These are phyloP conservation scores for Endotrypanum monterogeii DNA, from an alignment of 208 protist species.

Conservation along the genomic window DNA sequence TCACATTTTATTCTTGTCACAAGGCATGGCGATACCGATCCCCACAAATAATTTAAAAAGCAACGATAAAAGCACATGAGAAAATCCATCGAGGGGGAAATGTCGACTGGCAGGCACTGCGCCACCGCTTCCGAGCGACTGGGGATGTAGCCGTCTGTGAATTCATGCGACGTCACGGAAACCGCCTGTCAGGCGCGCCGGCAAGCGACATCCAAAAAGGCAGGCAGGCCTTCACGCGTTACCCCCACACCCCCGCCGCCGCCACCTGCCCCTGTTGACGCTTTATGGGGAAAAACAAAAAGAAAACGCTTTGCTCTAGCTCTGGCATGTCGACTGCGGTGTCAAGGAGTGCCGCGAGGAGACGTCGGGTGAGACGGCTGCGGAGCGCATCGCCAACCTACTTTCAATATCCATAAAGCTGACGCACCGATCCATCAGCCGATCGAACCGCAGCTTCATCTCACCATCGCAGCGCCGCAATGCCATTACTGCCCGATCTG, in stretches of 20 bases:
- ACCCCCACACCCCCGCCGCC: too few relatives aligned
- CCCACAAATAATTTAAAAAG: not conserved
- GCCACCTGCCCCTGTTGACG: not conserved
- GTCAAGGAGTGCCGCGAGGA: not conserved
- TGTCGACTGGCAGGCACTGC: not conserved
- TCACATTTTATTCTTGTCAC: too few relatives aligned
- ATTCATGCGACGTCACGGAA: not conserved
- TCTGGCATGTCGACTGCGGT: not conserved
- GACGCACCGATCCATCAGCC: conserved; percentile 17
- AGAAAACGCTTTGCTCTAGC: not conserved
- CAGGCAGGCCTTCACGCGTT: too few relatives aligned
- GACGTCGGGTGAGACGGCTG: not conserved
- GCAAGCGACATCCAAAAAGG: not conserved
- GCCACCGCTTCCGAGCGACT: not conserved
- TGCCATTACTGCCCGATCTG: conserved; percentile 18
- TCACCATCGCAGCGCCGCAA: conserved; percentile 18
- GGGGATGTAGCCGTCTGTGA: not conserved
- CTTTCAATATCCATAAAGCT: conserved; percentile 26
- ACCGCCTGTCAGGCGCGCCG: not conserved
- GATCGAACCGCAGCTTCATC: conserved; percentile 15
- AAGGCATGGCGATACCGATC: not conserved
- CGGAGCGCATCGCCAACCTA: conserved; percentile 1
- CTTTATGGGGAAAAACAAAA: not conserved
- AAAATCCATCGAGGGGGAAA: not conserved
- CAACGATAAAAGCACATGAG: not conserved